These are phyloP conservation scores for Alternaria triticina DNA, from an alignment of 2,329 filamentous ascomycete genomes.

Conservation along the genomic window DNA sequence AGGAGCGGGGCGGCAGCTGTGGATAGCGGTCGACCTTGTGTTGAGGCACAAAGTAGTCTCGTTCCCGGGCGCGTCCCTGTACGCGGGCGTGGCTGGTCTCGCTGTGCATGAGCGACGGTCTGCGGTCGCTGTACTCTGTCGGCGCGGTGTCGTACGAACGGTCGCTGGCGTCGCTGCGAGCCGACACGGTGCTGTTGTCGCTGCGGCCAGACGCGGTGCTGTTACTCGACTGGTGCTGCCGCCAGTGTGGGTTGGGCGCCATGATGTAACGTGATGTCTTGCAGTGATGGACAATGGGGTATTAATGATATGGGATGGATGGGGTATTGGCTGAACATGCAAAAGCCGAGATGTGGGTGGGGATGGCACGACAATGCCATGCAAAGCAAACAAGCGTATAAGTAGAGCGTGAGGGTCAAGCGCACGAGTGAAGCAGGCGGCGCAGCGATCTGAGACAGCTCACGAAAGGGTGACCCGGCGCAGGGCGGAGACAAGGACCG, in stretches of 20 bases:
- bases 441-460: conserved; percentile 31
- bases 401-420: conserved; percentile 17
- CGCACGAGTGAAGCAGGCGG: conserved; percentile 26
- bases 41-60: conserved; percentile 30
- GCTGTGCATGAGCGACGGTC: conserved; percentile 36
- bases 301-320: conserved; percentile 14
- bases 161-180: conserved; percentile 38
- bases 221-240: conserved; percentile 42
- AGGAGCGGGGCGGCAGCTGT: conserved; percentile 56
- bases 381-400: conserved; percentile 25
- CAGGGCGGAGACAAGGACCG: conserved; percentile 26
- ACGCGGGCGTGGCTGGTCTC: conserved; percentile 42
- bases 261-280: conserved; percentile 27
- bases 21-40: conserved; percentile 20
- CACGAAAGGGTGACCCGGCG: conserved; percentile 37
- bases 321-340: neutral
- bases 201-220: conserved; percentile 19
- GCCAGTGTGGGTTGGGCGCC: conserved; percentile 43
- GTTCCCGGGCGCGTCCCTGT: conserved; percentile 30
- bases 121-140: conserved; percentile 43
- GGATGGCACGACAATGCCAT: conserved; percentile 22
- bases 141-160: conserved; percentile 44
- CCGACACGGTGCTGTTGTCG: conserved; percentile 35
- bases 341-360: conserved; percentile 12
- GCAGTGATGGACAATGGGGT: neutral